Base-by-base conservation (phyloP, 768 basidiomycete species). In the Pleurotus ostreatus region DNA sequence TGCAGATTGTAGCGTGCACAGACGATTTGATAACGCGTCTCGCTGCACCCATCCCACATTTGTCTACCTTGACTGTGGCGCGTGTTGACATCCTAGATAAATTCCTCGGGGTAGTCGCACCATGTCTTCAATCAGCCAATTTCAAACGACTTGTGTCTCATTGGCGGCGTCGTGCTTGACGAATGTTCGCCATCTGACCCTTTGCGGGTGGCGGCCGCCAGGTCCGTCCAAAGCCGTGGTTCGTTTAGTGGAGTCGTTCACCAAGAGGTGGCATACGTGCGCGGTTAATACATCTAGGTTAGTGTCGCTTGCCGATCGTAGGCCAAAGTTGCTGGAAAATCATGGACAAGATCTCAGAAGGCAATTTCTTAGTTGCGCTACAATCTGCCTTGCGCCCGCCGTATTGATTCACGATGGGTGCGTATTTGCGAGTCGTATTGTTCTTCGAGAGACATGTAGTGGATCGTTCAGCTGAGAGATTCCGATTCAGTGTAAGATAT, bases 391-490 rank as follows among this genome's bases (percentile, higher is more conserved):
- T 49, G 15, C 48, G 26, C 15, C 15, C 2, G 62, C 60, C 3
- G 25, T 30, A 1, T 30, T 58, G 11, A 6, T 16, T 44, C 43
- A 8, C 30, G 30, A 11, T 34, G 30, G 11, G 30, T 34, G 30
- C 30, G 63, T 52, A 3, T 58, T 61, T 25, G 76, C 75, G 1
- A 77, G 75, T 45, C 71, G 74, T 59, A 60, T 71, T 7, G 74
- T 64, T 7, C 57, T 71, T 57, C 62, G 65, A 37, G 57, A 34
- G 25, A 34, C 30, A 34, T 34, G 11, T 30, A 2, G 5, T 9
- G 4, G 22, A 4, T 23, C 9, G 1, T 34, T 34, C 30, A 11
- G 8, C 8, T 11, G 9, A 3, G 11, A 34, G 30, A 11, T 8
- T 34, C 9, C 9, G 8, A 34, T 9, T 4, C 8, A 11, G 8